These are phyloP conservation scores for Pseudognaphalium luteoalbum DNA, from an alignment of 129 eudicot genomes.

Conservation along the genomic window DNA sequence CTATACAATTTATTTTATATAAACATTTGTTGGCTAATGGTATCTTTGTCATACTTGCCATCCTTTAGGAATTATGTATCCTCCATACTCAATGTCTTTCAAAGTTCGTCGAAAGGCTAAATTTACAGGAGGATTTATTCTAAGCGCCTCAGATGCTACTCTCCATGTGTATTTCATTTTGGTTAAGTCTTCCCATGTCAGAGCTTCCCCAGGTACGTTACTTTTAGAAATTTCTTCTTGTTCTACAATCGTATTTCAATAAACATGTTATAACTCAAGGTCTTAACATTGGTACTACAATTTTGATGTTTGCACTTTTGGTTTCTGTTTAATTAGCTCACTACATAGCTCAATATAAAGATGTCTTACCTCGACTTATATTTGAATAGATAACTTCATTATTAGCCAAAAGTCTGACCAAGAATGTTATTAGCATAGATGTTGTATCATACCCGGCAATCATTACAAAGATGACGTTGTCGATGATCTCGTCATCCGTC, in stretches of 20 bases:
- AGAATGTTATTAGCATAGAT: conserved; percentile 36
- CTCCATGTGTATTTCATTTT: too few species aligned
- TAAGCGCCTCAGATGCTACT: background rate
- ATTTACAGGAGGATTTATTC: conserved; percentile 35
- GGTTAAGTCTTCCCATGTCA: conserved; percentile 31
- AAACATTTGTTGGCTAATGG: background rate
- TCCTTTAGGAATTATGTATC: conserved; percentile 52
- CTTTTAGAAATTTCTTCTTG: conserved; percentile 32
- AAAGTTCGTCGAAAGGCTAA: conserved; percentile 33
- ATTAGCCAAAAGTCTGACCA: conserved; percentile 37
- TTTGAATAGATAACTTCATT: conserved; percentile 23
- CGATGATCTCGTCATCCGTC: conserved; percentile 34
- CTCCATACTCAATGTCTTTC: conserved; percentile 37
- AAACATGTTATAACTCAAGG: background rate
- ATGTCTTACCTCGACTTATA: conserved; percentile 22
- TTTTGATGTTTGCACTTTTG: too few species aligned
- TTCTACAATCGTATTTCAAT: conserved; percentile 15
- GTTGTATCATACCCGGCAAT: conserved; percentile 45
- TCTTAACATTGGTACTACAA: too few species aligned
- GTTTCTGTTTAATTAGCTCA: too few species aligned
- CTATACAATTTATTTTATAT: background rate
- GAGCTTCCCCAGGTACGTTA: conserved; percentile 24
- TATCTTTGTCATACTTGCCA: conserved; percentile 42
- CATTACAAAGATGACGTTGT: conserved; percentile 31
- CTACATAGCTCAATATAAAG: background rate